phyloP scores from a whole-genome alignment of 1,284 basidiomycete genomes.

The Lentinula novae-zelandiae region DNA sequence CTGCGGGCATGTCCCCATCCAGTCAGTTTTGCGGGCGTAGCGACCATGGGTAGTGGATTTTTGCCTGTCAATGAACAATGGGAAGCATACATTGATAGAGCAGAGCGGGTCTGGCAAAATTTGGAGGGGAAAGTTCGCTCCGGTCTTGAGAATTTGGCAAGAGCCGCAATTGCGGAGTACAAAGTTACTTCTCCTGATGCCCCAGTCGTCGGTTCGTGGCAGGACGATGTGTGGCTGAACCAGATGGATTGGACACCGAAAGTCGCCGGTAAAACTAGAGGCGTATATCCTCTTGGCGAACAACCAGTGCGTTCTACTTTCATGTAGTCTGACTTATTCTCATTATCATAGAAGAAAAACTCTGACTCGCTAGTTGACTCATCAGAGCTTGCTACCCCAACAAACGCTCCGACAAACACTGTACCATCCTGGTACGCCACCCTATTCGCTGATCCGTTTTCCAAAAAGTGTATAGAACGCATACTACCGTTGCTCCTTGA shows the following conservation, averaged over 20 bases:
- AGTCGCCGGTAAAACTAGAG: slow-evolving; percentile 67
- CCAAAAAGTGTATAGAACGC: slow-evolving; percentile 54
- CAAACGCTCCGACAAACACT: neutral
- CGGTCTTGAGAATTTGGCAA: slow-evolving; percentile 68
- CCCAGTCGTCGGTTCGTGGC: slow-evolving; percentile 48
- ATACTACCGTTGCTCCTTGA: slow-evolving; percentile 67
- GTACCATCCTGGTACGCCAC: slow-evolving; percentile 70
- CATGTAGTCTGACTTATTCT: neutral
- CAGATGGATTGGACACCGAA: slow-evolving; percentile 98
- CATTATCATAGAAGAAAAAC: neutral
- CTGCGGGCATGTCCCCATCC: slow-evolving; percentile 86
- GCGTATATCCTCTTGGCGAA: slow-evolving; percentile 33
- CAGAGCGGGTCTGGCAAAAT: slow-evolving; percentile 77
- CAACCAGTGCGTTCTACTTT: slow-evolving; percentile 19
- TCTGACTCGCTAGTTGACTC: neutral
- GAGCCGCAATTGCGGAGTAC: slow-evolving; percentile 41
- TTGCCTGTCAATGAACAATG: slow-evolving; percentile 89
- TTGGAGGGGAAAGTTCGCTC: slow-evolving; percentile 74
- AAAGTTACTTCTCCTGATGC: slow-evolving; percentile 25
- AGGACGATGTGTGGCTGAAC: slow-evolving; percentile 80
- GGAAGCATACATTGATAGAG: slow-evolving; percentile 77
- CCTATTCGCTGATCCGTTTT: slow-evolving; percentile 41
- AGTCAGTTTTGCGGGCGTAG: slow-evolving; percentile 88
- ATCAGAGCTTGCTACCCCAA: neutral
- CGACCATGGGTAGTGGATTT: slow-evolving; percentile 91